Evolutionary conservation across 768 basidiomycete genomes (phyloP), one percentile per base, ranked within the genome.

Genomic region (Leccinum disarticulatum): DNA sequence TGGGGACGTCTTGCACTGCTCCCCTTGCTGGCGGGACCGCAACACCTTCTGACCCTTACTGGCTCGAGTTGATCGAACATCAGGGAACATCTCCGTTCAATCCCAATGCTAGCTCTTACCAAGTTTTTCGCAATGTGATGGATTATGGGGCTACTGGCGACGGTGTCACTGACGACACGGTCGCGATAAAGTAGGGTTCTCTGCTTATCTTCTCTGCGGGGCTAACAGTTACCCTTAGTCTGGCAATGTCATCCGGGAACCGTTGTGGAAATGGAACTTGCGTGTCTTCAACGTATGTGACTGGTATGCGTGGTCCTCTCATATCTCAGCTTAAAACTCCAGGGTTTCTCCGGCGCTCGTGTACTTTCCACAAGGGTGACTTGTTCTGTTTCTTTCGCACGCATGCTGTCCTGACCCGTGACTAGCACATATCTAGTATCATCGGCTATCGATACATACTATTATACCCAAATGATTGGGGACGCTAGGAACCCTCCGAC

Each of bases 91-190:
- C 90, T 1, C 83, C 90, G 5, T 87, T 81, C 72, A 86, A 89
- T 68, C 57, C 83, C 0, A 74, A 81, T 66, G n/a, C 61, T 27
- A 77, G 68, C 46, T 68, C 73, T 6, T 92, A 91, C 69, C 76
- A 83, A 52, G 87, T 91, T 14, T 91, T 89, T 71, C 81, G 90
- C 43, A 91, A 91, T 65, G 90, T 92, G 51, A 90, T 87, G 61
- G 77, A 80, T 56, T 81, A 76, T 60, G 79, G 83, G 55, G 83
- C 84, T 54, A 76, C 70, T 55, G 79, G 78, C n/a, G 83, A 89
- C 72, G 90, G 90, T 56, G 73, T 83, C 2, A 81, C 84, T 6
- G 90, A 92, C 66, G 91, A 92, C 63, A 90, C 90, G 6, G 80
- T 74, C 25, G 88, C 90, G 2, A 90, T 90, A 70, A 90, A 88